Base-by-base conservation (phyloP, 371 early-diverging fungal genomes). In the Mortierella sp. region DNA sequence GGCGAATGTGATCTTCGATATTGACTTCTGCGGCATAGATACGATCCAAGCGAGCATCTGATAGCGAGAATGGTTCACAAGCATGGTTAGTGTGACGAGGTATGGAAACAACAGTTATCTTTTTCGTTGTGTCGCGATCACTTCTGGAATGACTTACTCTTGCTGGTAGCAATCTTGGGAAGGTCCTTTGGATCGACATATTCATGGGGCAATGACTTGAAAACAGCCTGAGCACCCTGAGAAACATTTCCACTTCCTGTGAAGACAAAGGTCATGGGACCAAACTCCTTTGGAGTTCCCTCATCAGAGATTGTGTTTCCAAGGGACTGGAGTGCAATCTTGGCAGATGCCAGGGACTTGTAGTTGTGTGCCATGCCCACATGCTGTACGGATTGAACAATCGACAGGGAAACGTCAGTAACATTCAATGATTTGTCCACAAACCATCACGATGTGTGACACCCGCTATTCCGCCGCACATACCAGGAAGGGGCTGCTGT, bases 241-340 rank as follows among this genome's bases (percentile, higher is more conserved):
- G 96, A 83, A 14, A 98, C 98, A 62, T 96, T 94, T 6, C 98
- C 98, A n/a, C 86, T 74, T n/a, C 98, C 98, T 6, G 96, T 96
- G 63, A 98, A 95, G 1, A 90, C 90, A 71, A 96, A 95, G 14
- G 91, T 83, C 81, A 98, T 80, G 8, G 98, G 98, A 1, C 94
- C 94, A 67, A 98, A 92, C 53, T 86, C 86, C 50, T 86, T 82
- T 10, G 97, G 96, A 0, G 98, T 85, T 1, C 97, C 96, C 65
- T 95, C 90, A 55, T 91, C 89, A 67, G 78, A 77, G 59, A 98
- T 96, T 28, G 87, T 82, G 57, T 92, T 86, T 2, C 95, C 97
- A 44, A 95, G 82, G 16, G 88, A 77, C 54, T 88, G 81, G 12
- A 98, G 82, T 34, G 94, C 90, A 12, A 86, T 63, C 54, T 89